Base-by-base conservation (phyloP, 2,329 filamentous ascomycete species). In the Arthrinium phaeospermum region DNA sequence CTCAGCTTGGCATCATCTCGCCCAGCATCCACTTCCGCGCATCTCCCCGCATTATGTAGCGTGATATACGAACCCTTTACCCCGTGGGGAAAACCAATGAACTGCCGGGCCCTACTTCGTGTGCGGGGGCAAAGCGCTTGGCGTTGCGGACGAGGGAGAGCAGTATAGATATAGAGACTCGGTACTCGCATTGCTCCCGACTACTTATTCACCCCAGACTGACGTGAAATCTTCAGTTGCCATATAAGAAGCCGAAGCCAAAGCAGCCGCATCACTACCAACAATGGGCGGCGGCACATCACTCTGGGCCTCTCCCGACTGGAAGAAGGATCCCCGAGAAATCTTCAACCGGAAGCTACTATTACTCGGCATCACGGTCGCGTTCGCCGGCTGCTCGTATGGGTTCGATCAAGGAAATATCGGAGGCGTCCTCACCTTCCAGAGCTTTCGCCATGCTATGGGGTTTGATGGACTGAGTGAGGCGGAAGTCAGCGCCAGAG, bases 321-420 rank as follows among this genome's bases (percentile, higher is more conserved):
- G 76, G 71, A 82, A 80, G 72, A 79, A 74, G 10, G 81, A 83
- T 67, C 82, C 80, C 1, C 77, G 72, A 34, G 77, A 81, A 34
- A 83, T 83, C 49, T 83, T 82, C 75, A 83, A 83, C 72, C 71
- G 76, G 10, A 77, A 75, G 16, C 78, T 83, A 24, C 75, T 80
- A 1, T 78, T 79, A 30, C 75, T 82, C 10, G 76, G 78, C 1
- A 71, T 80, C 24, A 79, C 80, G 0, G 79, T 82, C 30, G 78
- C 80, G 7, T 81, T 81, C 75, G 82, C 80, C 1, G 82, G 81
- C 10, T 82, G 79, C 53, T 79, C 80, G 13, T 83, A 83, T 74
- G 82, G 81, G n/a, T 82, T 83, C 67, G 82, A 83, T 67, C 79
- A 80, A 61, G 81, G 61, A 6, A 67, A 83, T 61, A 83, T 83